phyloP scores from a whole-genome alignment of 2,329 filamentous ascomycete species.

The Fusarium burgessii region DNA sequence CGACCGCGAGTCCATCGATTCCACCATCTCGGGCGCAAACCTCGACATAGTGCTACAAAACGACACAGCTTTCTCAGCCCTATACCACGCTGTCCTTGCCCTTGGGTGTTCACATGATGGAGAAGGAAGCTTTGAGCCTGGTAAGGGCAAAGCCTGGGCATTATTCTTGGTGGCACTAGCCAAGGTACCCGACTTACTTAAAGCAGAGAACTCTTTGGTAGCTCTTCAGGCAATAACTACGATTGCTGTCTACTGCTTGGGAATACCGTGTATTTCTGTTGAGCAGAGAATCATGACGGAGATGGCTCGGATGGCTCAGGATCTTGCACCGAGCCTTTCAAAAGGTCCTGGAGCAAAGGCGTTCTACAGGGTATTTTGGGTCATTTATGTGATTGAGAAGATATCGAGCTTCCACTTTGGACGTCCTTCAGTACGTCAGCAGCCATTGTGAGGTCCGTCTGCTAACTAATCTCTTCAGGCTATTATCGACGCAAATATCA shows the following conservation, averaged over 20 bases:
- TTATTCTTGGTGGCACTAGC: slow-evolving; percentile 33
- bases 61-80: slow-evolving; percentile 32
- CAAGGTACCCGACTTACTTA: slow-evolving; percentile 13
- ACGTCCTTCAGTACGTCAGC: slow-evolving; percentile 27
- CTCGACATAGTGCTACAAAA: background rate
- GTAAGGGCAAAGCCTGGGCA: slow-evolving; percentile 38
- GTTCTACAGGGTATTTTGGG: slow-evolving; percentile 37
- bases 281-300: slow-evolving; percentile 37
- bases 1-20: slow-evolving; percentile 21
- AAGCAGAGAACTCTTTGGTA: slow-evolving; percentile 16
- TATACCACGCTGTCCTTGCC: slow-evolving; percentile 38
- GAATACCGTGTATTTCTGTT: slow-evolving; percentile 29
- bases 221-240: slow-evolving; percentile 39
- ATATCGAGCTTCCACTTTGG: slow-evolving; percentile 42
- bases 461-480: slow-evolving; percentile 1
- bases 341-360: slow-evolving; percentile 10
- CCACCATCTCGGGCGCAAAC: background rate
- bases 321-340: slow-evolving; percentile 17
- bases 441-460: rapidly evolving
- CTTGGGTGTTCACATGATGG: slow-evolving; percentile 34
- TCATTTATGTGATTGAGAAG: slow-evolving; percentile 38
- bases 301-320: slow-evolving; percentile 33
- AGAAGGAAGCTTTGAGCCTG: slow-evolving; percentile 38
- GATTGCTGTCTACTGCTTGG: slow-evolving; percentile 17
- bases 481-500: slow-evolving; percentile 32